A percentile compares a stretch with the other conserved stretches of the same genome.
Evolutionary conservation across 345 rosid genomes (phyloP).

Genomic region (Acer campestre): DNA sequence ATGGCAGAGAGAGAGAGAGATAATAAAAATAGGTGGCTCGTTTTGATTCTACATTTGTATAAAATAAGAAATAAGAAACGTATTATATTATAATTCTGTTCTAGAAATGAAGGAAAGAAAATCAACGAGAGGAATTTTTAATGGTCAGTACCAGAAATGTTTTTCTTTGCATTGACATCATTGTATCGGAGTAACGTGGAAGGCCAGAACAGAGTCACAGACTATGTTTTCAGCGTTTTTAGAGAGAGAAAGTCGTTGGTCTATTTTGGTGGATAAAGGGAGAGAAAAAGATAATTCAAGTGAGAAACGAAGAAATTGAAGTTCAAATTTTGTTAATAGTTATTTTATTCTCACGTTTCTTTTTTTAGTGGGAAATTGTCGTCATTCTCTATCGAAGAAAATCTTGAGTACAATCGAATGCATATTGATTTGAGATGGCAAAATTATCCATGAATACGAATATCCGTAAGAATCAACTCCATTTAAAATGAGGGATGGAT

Average conservation of each 20-base stretch:
- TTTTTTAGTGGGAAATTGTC: neutral
- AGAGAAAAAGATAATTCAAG: neutral
- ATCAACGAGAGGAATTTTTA: neutral
- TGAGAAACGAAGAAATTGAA: neutral
- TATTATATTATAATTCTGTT: neutral
- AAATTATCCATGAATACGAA: too few species aligned
- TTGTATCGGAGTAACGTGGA: conserved; percentile 24
- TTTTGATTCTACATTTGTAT: neutral
- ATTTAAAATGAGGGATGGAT: too few species aligned
- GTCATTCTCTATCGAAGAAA: neutral
- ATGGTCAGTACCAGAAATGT: conserved; percentile 25
- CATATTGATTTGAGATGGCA: too few species aligned
- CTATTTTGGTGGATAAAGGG: neutral
- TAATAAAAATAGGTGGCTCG: neutral
- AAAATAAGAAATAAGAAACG: neutral
- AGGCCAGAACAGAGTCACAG: neutral
- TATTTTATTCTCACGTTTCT: neutral
- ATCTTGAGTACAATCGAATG: neutral
- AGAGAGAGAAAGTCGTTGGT: conserved; percentile 14
- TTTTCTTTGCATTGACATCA: conserved; percentile 27
- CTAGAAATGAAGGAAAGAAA: neutral
- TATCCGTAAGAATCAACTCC: too few species aligned
- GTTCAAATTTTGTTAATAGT: neutral
- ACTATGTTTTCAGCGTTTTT: conserved; percentile 18
- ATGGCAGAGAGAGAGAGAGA: neutral